Evolutionary conservation across 768 basidiomycete species (phyloP), one percentile per base, ranked within the genome.

Genomic region (Leccinum obscurum): DNA sequence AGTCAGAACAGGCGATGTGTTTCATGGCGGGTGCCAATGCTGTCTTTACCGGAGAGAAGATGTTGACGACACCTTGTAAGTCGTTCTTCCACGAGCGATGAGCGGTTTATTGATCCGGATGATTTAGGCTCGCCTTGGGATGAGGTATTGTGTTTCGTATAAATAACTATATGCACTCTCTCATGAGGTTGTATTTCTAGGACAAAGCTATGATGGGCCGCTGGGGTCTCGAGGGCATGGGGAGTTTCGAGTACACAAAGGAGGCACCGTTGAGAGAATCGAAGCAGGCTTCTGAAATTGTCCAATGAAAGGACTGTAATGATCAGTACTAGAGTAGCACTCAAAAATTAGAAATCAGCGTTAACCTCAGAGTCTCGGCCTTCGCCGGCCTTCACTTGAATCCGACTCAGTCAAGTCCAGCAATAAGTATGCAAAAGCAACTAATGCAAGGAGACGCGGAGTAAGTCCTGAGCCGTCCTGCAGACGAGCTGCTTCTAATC

Each of bases 11-110:
- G 72, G 94, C 90, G 7, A 94, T 98, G 90, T 95, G 93, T 70
- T 98, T 98, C 78, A 90, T 98, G 91, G 95, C 96, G 1, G 96
- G 96, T 24, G 96, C 95, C 22, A 98, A 98, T 70, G 96, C 96
- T 22, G 89, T 98, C 62, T 98, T 98, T 74, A 98, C 96, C n/a
- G 96, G 95, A 48, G 96, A 98, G 71, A 83, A 88, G 66, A 98
- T 98, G 96, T 75, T 98, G 65, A 98, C 96, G 13, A 98, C 96
- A 14, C 94, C 95, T 51, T 97, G 95, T 90, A 68, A 77, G 91
- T 81, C 34, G 57, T 32, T 58, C 37, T 13, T 56, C 5, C 56
- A 15, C 59, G 54, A 28, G 17, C 15, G 14, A 46, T 49, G 52
- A 48, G 14, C n/a, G 9, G 59, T 22, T 51, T 11, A 52, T 64